These are phyloP conservation scores for Gossypium arboreum DNA, from an alignment of 345 rosid species.

Conservation along the genomic window DNA sequence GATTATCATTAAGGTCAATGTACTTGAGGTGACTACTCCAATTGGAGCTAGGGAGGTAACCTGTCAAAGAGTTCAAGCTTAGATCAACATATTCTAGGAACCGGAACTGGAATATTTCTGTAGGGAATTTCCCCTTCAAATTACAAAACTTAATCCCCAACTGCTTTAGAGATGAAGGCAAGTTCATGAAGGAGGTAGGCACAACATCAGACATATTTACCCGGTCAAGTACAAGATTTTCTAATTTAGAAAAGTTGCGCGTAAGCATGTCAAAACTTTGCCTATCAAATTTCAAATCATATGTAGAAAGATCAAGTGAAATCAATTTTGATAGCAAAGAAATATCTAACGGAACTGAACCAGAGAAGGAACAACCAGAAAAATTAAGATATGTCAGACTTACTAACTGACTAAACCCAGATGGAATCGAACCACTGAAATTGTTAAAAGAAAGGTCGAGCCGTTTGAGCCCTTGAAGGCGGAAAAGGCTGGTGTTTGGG, in stretches of 20 bases:
- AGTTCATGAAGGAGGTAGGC: conserved; percentile 1
- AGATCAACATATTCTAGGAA: background rate
- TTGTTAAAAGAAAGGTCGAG: conserved; percentile 31
- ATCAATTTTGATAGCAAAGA: conserved; percentile 1
- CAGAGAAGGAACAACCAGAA: background rate
- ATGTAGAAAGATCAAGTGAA: conserved; percentile 8
- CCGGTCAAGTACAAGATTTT: background rate
- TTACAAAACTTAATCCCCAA: background rate
- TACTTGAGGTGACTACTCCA: background rate
- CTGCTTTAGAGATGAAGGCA: conserved; percentile 8
- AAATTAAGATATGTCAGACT: conserved; percentile 14
- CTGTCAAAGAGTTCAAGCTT: background rate
- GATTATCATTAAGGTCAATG: background rate
- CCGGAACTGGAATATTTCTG: background rate
- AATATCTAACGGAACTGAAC: conserved; percentile 11
- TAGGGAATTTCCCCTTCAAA: conserved; percentile 13
- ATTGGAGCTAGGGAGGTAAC: background rate
- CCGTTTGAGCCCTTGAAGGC: conserved; percentile 14
- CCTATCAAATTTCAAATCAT: background rate
- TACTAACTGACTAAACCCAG: background rate
- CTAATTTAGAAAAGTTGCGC: background rate
- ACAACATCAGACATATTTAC: background rate
- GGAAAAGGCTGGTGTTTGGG: conserved; percentile 23
- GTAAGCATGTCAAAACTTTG: background rate
- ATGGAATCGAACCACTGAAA: conserved; percentile 4